Base-by-base conservation (phyloP, 1,284 basidiomycete species). In the Cutaneotrichosporon daszewskae region DNA sequence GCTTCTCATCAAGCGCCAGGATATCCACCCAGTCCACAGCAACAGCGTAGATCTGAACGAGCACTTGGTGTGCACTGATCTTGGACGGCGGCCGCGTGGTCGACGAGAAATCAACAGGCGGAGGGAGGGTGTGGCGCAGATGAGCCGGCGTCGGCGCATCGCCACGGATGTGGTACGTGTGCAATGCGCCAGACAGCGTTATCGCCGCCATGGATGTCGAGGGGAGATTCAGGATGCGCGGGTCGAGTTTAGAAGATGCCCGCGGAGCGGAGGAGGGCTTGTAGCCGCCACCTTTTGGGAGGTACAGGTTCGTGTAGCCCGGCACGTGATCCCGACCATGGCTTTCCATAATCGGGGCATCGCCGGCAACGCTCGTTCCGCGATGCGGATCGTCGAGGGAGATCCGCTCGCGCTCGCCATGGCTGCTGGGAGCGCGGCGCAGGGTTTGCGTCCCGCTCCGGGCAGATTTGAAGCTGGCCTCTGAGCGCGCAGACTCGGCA, bases 11-110 rank as follows among this genome's bases (percentile, higher is more conserved):
- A 9, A 81, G 78, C 22, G 83, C 75, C 36, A 82, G 70, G 19
- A 77, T 76, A 69, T 91, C 87, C 5, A 83, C 69, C 12, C 76
- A 75, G 60, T 91, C 87, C 32, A 91, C 65, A 3, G 80, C 87
- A 1, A 87, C 85, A 8, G 84, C 86, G 74, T 85, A 87, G 1
- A 92, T 83, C 59, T 90, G 87, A 9, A 92, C 80, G 13, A 92
- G 73, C 5, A 89, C 77, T 49, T 84, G 77, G 19, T 75, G 73
- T 39, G 78, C 74, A 1, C 80, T 77, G 2, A 89, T 79, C 59
- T 83, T 81, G 17, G 73, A 73, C 0, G 88, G 88, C 3, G 88
- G 86, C 25, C 78, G 64, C n/a, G 84, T 74, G 63, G 87, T 79
- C 19, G 78, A 76, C 3, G 79, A 77, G 54, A 84, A 77, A 18